phyloP scores from a whole-genome alignment of 352 stramenopile species.

The Phytophthora idaei region DNA sequence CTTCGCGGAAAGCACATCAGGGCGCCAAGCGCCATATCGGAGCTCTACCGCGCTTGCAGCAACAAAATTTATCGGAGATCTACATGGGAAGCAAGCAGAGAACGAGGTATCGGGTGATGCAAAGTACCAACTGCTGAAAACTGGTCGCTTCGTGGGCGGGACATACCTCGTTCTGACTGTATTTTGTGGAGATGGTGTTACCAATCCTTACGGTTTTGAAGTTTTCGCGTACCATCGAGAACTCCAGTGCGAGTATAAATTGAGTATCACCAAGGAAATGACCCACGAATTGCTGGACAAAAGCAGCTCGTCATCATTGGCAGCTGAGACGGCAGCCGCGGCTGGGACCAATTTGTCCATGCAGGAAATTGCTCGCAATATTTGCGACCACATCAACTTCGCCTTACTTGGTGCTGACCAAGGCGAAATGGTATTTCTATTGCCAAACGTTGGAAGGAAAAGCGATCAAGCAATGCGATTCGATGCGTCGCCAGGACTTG shows the following conservation, averaged over 20 bases:
- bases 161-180: slow-evolving; percentile 73
- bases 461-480: slow-evolving; percentile 35
- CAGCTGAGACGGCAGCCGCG: slow-evolving; percentile 59
- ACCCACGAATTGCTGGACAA: slow-evolving; percentile 65
- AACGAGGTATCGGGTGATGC: slow-evolving; percentile 28
- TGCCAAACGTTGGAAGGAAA: slow-evolving; percentile 26
- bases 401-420: slow-evolving; percentile 37
- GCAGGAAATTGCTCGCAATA: slow-evolving; percentile 64
- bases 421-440: slow-evolving; percentile 62
- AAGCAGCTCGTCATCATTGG: slow-evolving; percentile 57
- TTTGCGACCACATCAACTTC: slow-evolving; percentile 69
- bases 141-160: slow-evolving; percentile 65
- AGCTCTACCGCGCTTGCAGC: slow-evolving; percentile 19
- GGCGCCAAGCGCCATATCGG: slow-evolving; percentile 3
- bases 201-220: slow-evolving; percentile 77
- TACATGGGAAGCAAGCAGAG: slow-evolving; percentile 29
- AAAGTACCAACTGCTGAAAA: slow-evolving; percentile 71
- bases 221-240: slow-evolving; percentile 60
- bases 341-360: slow-evolving; percentile 76
- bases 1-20: slow-evolving; percentile 10
- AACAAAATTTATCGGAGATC: slow-evolving; percentile 45
- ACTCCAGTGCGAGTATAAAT: slow-evolving; percentile 49
- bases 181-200: slow-evolving; percentile 65
- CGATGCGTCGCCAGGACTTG: slow-evolving; percentile 21
- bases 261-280: slow-evolving; percentile 67